Conservation (phyloP, 495 filamentous ascomycete species). For the Neurospora tetraspora region DNA sequence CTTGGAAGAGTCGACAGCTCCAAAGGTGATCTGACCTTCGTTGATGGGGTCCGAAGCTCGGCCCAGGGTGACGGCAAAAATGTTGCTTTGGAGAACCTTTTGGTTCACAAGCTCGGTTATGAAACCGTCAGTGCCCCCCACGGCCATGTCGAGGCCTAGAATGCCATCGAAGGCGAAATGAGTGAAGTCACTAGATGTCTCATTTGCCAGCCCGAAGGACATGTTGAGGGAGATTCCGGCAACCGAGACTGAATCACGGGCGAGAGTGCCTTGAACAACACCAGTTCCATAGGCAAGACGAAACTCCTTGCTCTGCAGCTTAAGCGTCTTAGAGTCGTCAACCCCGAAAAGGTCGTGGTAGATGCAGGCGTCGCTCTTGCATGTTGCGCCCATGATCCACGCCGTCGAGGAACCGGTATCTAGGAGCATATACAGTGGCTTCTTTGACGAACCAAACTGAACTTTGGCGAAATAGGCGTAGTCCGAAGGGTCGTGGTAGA, state of each 20-base stretch:
- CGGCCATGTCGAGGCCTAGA: slow-evolving; percentile 56
- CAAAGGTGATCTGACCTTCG: slow-evolving; percentile 70
- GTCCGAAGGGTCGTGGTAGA: slow-evolving; percentile 69
- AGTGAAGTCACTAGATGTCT: slow-evolving; percentile 56
- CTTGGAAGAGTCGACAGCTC: slow-evolving; percentile 51
- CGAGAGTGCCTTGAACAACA: slow-evolving; percentile 50
- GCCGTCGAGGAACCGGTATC: slow-evolving; percentile 71
- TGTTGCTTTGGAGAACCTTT: slow-evolving; percentile 48
- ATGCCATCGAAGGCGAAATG: slow-evolving; percentile 84
- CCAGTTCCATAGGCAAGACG: slow-evolving; percentile 64
- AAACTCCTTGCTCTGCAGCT: slow-evolving; percentile 39
- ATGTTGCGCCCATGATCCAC: slow-evolving; percentile 66
- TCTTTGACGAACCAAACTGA: slow-evolving; percentile 53
- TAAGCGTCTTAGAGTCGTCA: slow-evolving; percentile 46
- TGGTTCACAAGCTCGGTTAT: slow-evolving; percentile 49
- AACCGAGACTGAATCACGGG: slow-evolving; percentile 52
- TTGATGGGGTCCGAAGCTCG: slow-evolving; percentile 52
- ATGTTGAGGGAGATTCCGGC: slow-evolving; percentile 51
- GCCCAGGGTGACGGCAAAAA: slow-evolving; percentile 59
- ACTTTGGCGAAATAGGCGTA: slow-evolving; percentile 66
- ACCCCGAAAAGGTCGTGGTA: slow-evolving; percentile 58
- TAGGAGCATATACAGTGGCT: slow-evolving; percentile 60
- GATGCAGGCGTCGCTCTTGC: slow-evolving; percentile 49
- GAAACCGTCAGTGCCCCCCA: slow-evolving; percentile 45
- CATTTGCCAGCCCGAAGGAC: slow-evolving; percentile 58